Evolutionary conservation across 2,329 filamentous ascomycete species (phyloP).

Genomic region (Beauveria rudraprayagi): DNA sequence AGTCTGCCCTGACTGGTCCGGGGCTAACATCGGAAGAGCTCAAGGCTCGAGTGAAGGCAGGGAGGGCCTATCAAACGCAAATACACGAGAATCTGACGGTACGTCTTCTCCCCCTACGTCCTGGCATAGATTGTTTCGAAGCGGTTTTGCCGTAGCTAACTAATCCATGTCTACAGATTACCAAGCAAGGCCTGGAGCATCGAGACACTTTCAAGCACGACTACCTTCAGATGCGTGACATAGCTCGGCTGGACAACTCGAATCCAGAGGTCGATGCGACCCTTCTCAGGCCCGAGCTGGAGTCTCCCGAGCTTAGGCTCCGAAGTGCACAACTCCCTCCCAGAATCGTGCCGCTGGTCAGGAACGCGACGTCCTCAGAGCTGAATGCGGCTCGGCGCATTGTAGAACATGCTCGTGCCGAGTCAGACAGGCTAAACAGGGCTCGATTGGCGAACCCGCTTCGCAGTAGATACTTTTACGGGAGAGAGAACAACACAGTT

Average conservation of each 20-base stretch:
- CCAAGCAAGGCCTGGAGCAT: background rate
- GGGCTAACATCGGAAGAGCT: background rate
- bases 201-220: background rate
- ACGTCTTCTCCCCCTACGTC: background rate
- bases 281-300: background rate
- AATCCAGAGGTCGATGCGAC: background rate
- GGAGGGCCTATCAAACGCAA: background rate
- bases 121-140: background rate
- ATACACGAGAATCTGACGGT: background rate
- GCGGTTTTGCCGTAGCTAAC: background rate
- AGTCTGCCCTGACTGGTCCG: background rate
- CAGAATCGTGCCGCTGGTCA: background rate
- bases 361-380: background rate
- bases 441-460: conserved; percentile 15
- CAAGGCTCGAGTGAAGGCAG: background rate
- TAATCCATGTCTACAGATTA: background rate
- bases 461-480: conserved; percentile 14
- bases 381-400: conserved; percentile 14
- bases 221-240: background rate
- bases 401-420: conserved; percentile 14
- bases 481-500: background rate
- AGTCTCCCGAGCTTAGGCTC: background rate
- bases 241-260: too few species aligned
- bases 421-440: conserved; percentile 14
- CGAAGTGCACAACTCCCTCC: background rate